These are phyloP conservation scores for Boletus holoroseus DNA, from an alignment of 1,284 basidiomycete genomes.

Conservation along the genomic window DNA sequence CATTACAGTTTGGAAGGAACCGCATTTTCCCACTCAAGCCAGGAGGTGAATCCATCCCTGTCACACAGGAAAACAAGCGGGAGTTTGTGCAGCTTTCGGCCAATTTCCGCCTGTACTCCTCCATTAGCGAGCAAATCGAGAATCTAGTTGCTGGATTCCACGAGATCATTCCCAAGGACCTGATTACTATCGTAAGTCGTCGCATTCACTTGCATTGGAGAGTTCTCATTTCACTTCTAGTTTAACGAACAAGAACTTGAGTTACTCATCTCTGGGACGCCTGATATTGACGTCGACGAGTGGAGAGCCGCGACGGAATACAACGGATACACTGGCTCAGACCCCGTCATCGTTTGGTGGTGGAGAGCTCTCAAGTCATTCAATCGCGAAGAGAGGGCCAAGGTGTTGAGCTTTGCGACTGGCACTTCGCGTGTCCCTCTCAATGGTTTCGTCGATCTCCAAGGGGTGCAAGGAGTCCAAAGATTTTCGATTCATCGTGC, in stretches of 20 bases:
- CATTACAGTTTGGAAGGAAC: conserved; percentile 75
- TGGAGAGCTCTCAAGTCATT: conserved; percentile 98
- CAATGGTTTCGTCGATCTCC: conserved; percentile 87
- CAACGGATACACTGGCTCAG: conserved; percentile 79
- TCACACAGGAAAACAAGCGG: conserved; percentile 93
- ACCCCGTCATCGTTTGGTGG: conserved; percentile 98
- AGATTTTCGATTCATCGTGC: conserved; percentile 95
- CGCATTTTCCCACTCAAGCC: conserved; percentile 84
- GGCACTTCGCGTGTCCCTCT: conserved; percentile 92
- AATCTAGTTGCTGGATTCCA: conserved; percentile 90
- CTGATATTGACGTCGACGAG: conserved; percentile 98
- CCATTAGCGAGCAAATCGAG: conserved; percentile 96
- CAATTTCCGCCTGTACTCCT: conserved; percentile 88
- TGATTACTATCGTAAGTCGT: conserved; percentile 66
- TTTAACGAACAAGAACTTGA: conserved; percentile 99
- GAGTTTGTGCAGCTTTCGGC: conserved; percentile 94
- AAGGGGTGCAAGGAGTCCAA: conserved; percentile 93
- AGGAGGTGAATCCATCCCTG: conserved; percentile 73
- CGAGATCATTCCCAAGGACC: conserved; percentile 88
- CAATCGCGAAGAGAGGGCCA: conserved; percentile 93
- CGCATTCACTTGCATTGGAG: not conserved
- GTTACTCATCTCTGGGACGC: conserved; percentile 94
- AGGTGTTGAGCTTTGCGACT: conserved; percentile 95
- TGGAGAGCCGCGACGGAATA: conserved; percentile 95
- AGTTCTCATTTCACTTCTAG: conserved; percentile 39